phyloP scores from a whole-genome alignment of 495 filamentous ascomycete species.

The Friedmanniomyces simplex region DNA sequence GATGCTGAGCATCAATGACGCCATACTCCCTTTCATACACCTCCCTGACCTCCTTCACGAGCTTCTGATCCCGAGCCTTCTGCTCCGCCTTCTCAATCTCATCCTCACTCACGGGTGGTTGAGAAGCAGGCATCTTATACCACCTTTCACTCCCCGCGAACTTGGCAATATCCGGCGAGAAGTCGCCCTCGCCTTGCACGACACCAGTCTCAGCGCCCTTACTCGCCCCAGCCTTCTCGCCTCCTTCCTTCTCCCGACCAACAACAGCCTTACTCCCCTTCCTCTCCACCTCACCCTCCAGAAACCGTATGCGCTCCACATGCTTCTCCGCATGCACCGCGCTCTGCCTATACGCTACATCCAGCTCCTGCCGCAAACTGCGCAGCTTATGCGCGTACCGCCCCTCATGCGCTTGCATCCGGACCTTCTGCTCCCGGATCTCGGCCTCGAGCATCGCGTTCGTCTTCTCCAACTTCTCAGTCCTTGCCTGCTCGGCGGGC shows the following conservation, averaged over 20 bases:
- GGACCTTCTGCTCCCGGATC: slow-evolving; percentile 18
- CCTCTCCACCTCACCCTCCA: slow-evolving; percentile 35
- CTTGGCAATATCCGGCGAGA: slow-evolving; percentile 26
- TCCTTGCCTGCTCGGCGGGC: neutral
- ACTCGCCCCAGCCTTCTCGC: neutral
- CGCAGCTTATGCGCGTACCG: slow-evolving; percentile 13
- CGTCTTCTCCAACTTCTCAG: slow-evolving; percentile 5
- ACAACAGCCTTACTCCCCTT: slow-evolving; percentile 40
- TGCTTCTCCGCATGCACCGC: slow-evolving; percentile 19
- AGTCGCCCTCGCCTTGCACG: slow-evolving; percentile 43
- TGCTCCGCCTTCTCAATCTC: too few relatives aligned
- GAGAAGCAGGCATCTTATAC: slow-evolving; percentile 30
- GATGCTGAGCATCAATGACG: slow-evolving; percentile 34
- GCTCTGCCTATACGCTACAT: slow-evolving; percentile 17
- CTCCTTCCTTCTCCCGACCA: neutral
- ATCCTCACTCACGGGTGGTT: slow-evolving; percentile 19
- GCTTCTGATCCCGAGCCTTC: slow-evolving; percentile 24
- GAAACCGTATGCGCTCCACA: slow-evolving; percentile 8
- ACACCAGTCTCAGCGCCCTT: slow-evolving; percentile 34
- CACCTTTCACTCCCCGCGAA: slow-evolving; percentile 26
- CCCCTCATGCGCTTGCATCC: slow-evolving; percentile 10
- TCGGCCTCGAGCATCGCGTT: slow-evolving; percentile 15
- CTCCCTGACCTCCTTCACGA: slow-evolving; percentile 33
- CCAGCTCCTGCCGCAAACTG: slow-evolving; percentile 7
- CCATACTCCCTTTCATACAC: slow-evolving; percentile 42